A percentile compares a stretch with the other conserved stretches of the same genome.
Evolutionary conservation across 768 basidiomycete genomes (phyloP).

Genomic region (Leccinellum albellum): DNA sequence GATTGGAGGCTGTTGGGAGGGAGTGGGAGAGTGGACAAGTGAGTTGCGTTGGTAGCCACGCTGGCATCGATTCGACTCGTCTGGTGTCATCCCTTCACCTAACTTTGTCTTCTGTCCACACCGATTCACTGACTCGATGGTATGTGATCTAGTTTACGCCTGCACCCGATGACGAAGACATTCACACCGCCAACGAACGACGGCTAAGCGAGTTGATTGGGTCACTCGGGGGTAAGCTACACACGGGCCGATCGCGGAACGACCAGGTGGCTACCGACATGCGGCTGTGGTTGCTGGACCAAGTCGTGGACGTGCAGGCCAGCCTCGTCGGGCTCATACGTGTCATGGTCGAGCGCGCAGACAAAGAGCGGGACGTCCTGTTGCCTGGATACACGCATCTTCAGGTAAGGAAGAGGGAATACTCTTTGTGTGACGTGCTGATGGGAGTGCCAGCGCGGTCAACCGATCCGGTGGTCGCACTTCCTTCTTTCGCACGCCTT

Average conservation of each 20-base stretch:
- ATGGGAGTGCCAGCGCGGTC: constrained; percentile 80
- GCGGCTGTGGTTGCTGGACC: constrained; percentile 89
- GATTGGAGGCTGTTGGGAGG: constrained; percentile 67
- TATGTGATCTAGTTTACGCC: constrained; percentile 60
- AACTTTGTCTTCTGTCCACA: no score
- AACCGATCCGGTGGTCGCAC: constrained; percentile 99
- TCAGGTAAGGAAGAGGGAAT: constrained; percentile 52
- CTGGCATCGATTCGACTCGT: no score
- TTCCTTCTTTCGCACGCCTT: constrained; percentile 92
- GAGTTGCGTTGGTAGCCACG: background rate
- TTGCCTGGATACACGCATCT: constrained; percentile 98
- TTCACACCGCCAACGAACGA: constrained; percentile 97
- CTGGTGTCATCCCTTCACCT: background rate
- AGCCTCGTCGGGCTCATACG: constrained; percentile 74
- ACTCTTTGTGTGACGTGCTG: background rate
- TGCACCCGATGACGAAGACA: constrained; percentile 92
- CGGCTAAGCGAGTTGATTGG: constrained; percentile 92
- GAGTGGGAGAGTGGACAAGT: constrained; percentile 86
- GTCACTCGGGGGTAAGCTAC: constrained; percentile 88
- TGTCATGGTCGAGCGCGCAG: constrained; percentile 89
- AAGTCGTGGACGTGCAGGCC: constrained; percentile 63
- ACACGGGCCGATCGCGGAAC: constrained; percentile 95
- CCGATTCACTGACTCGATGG: background rate
- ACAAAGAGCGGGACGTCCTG: constrained; percentile 86
- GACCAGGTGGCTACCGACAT: constrained; percentile 99